Conservation (phyloP, 345 rosid species). For the Trapa bicornis region DNA sequence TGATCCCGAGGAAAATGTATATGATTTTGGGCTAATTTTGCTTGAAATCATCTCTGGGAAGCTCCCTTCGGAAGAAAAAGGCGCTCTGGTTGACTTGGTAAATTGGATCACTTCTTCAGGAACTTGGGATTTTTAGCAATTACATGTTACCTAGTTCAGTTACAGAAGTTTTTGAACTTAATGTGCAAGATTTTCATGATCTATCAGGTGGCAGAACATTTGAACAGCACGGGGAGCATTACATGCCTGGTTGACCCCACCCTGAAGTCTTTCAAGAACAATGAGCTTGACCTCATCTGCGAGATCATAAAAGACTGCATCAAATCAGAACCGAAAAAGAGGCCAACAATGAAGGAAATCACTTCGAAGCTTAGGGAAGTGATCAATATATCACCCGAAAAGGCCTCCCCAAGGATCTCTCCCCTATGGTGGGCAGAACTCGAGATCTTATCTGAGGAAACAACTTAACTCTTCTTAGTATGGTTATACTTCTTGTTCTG, state of each 20-base stretch:
- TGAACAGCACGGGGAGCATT: conserved; percentile 33
- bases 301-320: conserved; percentile 53
- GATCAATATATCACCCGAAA: conserved; percentile 56
- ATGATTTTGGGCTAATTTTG: no score
- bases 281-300: conserved; percentile 55
- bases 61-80: conserved; percentile 57
- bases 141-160: not conserved
- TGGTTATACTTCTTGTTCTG: not conserved
- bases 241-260: conserved; percentile 53
- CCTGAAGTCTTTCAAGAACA: conserved; percentile 48
- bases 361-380: conserved; percentile 44
- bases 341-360: conserved; percentile 61
- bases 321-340: conserved; percentile 31
- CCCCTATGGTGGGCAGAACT: conserved; percentile 99
- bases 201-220: conserved; percentile 51
- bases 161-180: not conserved
- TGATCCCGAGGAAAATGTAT: no score
- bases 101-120: conserved; percentile 1
- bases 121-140: no score
- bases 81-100: conserved; percentile 69
- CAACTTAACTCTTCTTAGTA: conserved; percentile 13
- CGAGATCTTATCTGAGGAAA: conserved; percentile 81
- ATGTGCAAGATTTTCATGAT: conserved; percentile 2
- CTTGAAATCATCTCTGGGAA: conserved; percentile 34
- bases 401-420: conserved; percentile 85